A percentile compares a stretch with the other conserved stretches of the same genome.
These are phyloP conservation scores for Lablab purpureus DNA, from an alignment of 306 rosid species.

Conservation along the genomic window DNA sequence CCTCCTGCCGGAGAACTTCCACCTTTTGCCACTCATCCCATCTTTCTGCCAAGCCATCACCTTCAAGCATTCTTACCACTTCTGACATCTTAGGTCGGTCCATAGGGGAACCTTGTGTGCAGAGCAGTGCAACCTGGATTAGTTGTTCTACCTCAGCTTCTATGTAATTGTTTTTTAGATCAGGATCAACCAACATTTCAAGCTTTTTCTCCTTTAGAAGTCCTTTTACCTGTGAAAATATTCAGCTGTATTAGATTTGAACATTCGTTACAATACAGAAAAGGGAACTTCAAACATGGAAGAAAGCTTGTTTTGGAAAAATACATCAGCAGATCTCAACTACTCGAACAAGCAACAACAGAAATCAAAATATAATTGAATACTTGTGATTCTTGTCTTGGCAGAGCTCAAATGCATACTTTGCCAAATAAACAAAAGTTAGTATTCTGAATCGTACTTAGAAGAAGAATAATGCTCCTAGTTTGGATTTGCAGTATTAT, in stretches of 20 bases:
- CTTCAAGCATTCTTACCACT: conserved; percentile 98
- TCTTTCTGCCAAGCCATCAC: conserved; percentile 96
- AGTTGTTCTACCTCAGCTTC: conserved; percentile 97
- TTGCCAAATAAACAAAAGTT: not conserved
- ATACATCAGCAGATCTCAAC: conserved; percentile 16
- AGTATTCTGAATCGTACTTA: not conserved
- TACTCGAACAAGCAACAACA: not conserved
- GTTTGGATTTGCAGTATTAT: not conserved
- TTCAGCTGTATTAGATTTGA: conserved; percentile 35
- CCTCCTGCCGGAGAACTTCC: conserved; percentile 91
- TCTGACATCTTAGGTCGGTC: conserved; percentile 98
- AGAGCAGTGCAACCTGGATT: conserved; percentile 93
- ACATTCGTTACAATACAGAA: not conserved
- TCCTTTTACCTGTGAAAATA: conserved; percentile 83
- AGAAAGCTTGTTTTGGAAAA: not conserved
- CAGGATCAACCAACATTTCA: conserved; percentile 96
- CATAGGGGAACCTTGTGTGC: conserved; percentile 98
- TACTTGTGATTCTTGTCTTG: not conserved
- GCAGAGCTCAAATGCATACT: not conserved
- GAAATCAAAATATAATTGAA: not conserved
- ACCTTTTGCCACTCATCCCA: conserved; percentile 99
- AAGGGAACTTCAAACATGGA: conserved; percentile 9
- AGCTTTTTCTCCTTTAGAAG: conserved; percentile 88
- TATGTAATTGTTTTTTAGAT: conserved; percentile 81
- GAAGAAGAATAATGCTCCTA: not conserved